Base-by-base conservation (phyloP, 768 basidiomycete species). In the Tulasnella sp. region DNA sequence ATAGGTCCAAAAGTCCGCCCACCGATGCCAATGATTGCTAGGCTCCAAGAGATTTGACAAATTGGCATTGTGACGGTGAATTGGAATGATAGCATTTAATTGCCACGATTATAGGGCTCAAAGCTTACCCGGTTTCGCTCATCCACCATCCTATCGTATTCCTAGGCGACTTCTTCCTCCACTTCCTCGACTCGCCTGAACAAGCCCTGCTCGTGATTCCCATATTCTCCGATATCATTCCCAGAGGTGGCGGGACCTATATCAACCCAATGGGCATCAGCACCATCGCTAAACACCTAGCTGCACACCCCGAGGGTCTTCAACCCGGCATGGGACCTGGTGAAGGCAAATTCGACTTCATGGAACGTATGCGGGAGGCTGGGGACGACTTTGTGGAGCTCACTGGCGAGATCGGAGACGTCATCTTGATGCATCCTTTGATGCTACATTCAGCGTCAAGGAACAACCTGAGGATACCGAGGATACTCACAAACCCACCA, bases 401-500 rank as follows among this genome's bases (percentile, higher is more conserved):
- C 68, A 81, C 80, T 1, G 81, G 81, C 42, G 72, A 79, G 59
- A 67, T 77, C 44, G 82, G 81, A n/a, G 82, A 83, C 66, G 81
- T 83, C 12, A 76, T 82, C 19, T 72, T 83, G 42, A 70, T 82
- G 70, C 80, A 83, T 68, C 80, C 81, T 11, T 68, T 83, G 51
- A 83, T 83, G 80, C 67, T 82, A 63, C 83, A 83, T 64, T 78
- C 80, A 11, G 81, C 81, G 10, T 78, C 79, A 30, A 79, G 77
- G 67, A 84, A 83, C 66, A 71, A 77, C 63, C 69, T 77, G 42
- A 76, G 82, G 24, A 68, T 74, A 19, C 79, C 78, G 24, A 73
- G 81, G 61, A 72, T 84, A 55, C 84, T 84, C 66, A 82, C 81
- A 45, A 84, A 84, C 63, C 82, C 82, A 54, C 80, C 81, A 3